Percentiles rank a stretch among this genome's conserved stretches.
These are phyloP conservation scores for Phialophora verrucosa DNA, from an alignment of 2,329 filamentous ascomycete genomes.

Conservation along the genomic window DNA sequence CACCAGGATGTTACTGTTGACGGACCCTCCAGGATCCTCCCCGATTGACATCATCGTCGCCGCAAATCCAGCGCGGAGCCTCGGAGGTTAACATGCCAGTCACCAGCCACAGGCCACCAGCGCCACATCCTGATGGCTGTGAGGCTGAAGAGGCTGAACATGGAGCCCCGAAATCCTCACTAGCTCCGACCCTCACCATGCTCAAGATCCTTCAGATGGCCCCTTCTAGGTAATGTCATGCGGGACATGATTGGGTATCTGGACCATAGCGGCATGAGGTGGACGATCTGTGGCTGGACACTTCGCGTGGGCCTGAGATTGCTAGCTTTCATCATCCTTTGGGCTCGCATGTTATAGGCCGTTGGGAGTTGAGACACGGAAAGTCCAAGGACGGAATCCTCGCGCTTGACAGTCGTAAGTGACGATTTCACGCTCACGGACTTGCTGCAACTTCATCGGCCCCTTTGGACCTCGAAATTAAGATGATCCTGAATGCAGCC, in stretches of 20 bases:
- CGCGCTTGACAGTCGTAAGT: not conserved
- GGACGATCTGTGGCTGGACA: not conserved
- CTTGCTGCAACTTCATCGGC: not conserved
- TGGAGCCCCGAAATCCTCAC: not conserved
- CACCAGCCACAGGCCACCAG: conserved; percentile 1
- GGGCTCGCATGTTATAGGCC: not conserved
- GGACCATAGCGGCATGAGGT: not conserved
- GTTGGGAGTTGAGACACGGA: not conserved
- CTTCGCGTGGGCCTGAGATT: not conserved
- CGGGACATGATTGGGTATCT: not conserved
- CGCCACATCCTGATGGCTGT: not conserved
- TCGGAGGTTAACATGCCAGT: conserved; percentile 1
- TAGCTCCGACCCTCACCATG: not conserved
- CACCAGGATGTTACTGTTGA: not conserved
- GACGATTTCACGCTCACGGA: not conserved
- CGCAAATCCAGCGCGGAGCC: conserved; percentile 6
- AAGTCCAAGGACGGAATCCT: not conserved
- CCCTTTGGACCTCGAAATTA: not conserved
- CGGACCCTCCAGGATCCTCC: not conserved
- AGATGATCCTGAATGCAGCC: not conserved
- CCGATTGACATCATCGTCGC: conserved; percentile 2
- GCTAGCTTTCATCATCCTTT: not conserved
- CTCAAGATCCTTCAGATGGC: not conserved
- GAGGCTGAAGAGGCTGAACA: conserved; percentile 1
- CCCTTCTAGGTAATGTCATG: not conserved